A percentile compares a stretch with the other conserved stretches of the same genome.
Evolutionary conservation across 441 rosid genomes (phyloP).

Genomic region (California macrophylla): DNA sequence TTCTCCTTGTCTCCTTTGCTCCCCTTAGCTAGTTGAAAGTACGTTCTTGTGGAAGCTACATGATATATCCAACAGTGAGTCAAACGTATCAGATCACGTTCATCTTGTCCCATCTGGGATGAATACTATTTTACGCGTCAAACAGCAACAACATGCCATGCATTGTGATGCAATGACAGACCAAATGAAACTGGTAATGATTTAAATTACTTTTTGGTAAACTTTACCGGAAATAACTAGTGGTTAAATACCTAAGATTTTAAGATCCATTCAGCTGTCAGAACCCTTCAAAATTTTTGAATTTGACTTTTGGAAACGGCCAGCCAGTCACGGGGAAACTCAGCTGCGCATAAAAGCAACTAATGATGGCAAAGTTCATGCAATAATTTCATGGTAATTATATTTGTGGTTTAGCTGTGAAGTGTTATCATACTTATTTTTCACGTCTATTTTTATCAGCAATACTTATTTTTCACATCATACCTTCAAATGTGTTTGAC

Average conservation of each 20-base stretch:
- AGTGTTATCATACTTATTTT: background rate
- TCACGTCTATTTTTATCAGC: too few species aligned
- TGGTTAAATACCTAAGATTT: constrained; percentile 32
- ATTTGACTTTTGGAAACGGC: constrained; percentile 91
- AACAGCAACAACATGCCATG: constrained; percentile 65
- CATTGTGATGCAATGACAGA: constrained; percentile 62
- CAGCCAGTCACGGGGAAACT: constrained; percentile 55
- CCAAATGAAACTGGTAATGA: constrained; percentile 67
- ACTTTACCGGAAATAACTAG: constrained; percentile 16
- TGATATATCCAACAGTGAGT: constrained; percentile 50
- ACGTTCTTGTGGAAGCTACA: constrained; percentile 58
- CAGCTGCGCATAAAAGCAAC: constrained; percentile 48
- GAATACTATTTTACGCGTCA: constrained; percentile 40
- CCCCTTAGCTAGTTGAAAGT: constrained; percentile 68
- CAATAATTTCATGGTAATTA: constrained; percentile 70
- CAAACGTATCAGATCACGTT: constrained; percentile 40
- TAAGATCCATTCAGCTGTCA: constrained; percentile 66
- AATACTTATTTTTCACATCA: constrained; percentile 1
- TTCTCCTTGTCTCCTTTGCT: constrained; percentile 15
- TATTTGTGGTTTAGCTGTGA: constrained; percentile 2
- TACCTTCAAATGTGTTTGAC: background rate
- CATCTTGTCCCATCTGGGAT: constrained; percentile 56
- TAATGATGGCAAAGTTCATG: constrained; percentile 59
- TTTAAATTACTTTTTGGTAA: constrained; percentile 12
- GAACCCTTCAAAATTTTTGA: constrained; percentile 82